phyloP scores from a whole-genome alignment of 257 asterid genomes.

The Solanum phureja region DNA sequence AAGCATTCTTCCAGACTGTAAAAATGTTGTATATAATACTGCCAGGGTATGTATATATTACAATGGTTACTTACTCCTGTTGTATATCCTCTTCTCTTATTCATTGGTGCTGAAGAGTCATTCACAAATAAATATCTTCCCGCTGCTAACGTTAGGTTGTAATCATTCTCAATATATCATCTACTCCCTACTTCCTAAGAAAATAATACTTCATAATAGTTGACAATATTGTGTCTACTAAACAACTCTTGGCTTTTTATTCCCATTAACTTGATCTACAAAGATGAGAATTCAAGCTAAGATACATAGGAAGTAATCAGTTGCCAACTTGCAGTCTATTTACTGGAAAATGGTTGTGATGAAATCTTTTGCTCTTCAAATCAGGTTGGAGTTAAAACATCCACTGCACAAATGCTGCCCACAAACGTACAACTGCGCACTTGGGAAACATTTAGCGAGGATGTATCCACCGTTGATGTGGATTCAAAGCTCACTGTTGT shows the following conservation, averaged over 20 bases:
- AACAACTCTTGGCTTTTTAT: not conserved
- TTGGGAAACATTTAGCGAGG: constrained; percentile 80
- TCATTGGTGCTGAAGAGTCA: not conserved
- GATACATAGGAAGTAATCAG: not conserved
- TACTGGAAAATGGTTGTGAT: not conserved
- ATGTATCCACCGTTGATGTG: constrained; percentile 26
- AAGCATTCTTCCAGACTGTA: constrained; percentile 90
- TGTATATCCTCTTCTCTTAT: not conserved
- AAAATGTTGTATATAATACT: constrained; percentile 55
- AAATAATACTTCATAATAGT: not conserved
- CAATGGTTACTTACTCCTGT: not conserved
- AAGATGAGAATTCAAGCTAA: not conserved
- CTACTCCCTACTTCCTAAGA: not conserved
- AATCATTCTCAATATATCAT: not conserved
- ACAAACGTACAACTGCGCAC: constrained; percentile 33
- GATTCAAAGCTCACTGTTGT: constrained; percentile 51
- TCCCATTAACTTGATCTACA: not conserved
- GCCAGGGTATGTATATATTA: constrained; percentile 50
- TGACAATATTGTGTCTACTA: not conserved
- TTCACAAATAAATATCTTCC: not conserved
- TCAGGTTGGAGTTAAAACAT: constrained; percentile 47
- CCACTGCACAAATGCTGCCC: constrained; percentile 49
- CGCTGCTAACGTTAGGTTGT: not conserved
- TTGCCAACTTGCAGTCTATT: not conserved
- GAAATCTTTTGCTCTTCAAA: not conserved